These are phyloP conservation scores for Chlorella ohadii DNA, from an alignment of 139 green algal genomes.

Conservation along the genomic window DNA sequence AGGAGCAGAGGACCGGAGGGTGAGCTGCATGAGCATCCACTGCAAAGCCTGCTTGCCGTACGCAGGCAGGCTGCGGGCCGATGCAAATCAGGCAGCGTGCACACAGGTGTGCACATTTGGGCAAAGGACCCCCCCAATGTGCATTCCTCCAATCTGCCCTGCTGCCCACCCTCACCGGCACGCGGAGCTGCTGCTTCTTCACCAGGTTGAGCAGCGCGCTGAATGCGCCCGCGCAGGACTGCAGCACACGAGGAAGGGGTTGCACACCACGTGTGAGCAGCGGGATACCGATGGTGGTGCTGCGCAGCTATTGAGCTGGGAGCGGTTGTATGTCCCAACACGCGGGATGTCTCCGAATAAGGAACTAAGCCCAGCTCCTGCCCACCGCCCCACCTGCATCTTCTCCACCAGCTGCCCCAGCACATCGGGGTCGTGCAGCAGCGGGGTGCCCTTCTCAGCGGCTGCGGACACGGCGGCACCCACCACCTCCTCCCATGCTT, in stretches of 20 bases:
- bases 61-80: no score
- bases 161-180: neutral
- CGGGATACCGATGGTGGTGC: no score
- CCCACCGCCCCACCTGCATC: constrained; percentile 10
- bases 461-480: neutral
- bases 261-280: neutral
- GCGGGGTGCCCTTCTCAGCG: no score
- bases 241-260: neutral
- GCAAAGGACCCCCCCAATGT: no score
- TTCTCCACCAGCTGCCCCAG: neutral
- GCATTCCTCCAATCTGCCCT: no score
- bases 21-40: no score
- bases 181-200: neutral
- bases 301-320: no score
- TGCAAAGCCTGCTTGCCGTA: no score
- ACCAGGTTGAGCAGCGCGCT: neutral
- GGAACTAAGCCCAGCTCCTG: neutral
- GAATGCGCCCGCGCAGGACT: neutral
- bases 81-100: no score
- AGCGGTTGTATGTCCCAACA: no score
- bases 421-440: neutral
- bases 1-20: no score
- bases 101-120: no score
- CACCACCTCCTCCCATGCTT: neutral
- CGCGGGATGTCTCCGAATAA: neutral